Base-by-base conservation (phyloP, 148 eudicot genomes). In the Spergularia bocconei region DNA sequence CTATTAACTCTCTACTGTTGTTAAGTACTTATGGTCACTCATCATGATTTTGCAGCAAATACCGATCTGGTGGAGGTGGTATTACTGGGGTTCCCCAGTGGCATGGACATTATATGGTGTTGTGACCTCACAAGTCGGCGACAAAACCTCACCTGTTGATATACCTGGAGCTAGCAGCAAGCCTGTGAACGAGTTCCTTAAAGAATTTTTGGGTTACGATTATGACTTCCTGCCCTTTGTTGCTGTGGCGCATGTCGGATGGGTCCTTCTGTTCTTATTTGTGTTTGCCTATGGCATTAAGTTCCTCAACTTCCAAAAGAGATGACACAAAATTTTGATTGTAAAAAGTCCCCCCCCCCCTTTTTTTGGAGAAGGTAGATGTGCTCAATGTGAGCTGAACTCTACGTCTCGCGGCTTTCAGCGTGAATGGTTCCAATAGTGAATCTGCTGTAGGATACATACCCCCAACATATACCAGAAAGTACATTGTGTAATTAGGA, bases 31-130 rank as follows among this genome's bases (percentile, higher is more conserved):
- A 53, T 53, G 15, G 25, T 52, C 36, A 21, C 63, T 44, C 6
- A 0, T 44, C 6, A 0, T 44, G 48, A 13, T 51, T 53, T 74
- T 84, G 83, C 89, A 90, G 95, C 85, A 83, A 86, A 86, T 92
- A 61, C 97, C 97, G 0, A 81, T 90, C 63, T 92, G 97, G 97
- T 90, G 97, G 92, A 86, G 97, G 67, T 92, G 97, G 95, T 92
- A 88, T 73, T 92, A 84, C 65, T 90, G 96, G 93, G 85, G 73
- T 54, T 90, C 93, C 25, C 97, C 95, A 0, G 74, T 90, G 15
- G 78, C 90, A 0, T 92, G 97, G 97, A 90, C 97, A 4, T 65
- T 88, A 20, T 92, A 92, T 20, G 97, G 97, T 5, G 76, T 90
- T 0, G 87, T 90, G 68, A 76, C 88, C 11, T 90, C 95, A 9